phyloP scores from a whole-genome alignment of 305 asterid species.

The Fraxinus greggii region DNA sequence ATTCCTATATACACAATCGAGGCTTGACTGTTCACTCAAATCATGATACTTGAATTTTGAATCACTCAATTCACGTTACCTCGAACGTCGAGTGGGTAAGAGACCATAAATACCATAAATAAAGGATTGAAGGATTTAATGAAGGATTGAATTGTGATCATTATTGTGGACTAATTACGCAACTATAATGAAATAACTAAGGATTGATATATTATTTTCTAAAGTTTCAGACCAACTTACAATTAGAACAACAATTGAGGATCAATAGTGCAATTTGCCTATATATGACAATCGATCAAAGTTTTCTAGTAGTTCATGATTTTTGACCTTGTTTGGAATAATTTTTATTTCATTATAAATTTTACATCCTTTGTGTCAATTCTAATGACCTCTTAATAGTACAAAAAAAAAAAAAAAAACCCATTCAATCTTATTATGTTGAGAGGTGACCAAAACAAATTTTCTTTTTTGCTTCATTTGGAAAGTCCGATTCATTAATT shows the following conservation, averaged over 20 bases:
- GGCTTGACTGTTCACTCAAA: not conserved
- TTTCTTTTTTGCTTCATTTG: not conserved
- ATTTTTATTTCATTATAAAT: not conserved
- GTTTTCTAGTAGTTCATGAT: not conserved
- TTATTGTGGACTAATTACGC: not conserved
- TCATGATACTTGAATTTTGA: no score
- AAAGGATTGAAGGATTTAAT: no score
- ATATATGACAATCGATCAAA: not conserved
- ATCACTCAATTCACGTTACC: not conserved
- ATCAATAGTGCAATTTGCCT: no score
- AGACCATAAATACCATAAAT: not conserved
- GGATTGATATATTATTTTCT: not conserved
- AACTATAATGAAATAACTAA: no score
- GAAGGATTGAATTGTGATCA: no score
- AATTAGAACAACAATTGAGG: not conserved
- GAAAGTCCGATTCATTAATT: not conserved
- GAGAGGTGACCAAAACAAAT: not conserved
- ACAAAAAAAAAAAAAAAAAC: no score
- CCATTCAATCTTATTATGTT: not conserved
- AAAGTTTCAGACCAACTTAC: not conserved
- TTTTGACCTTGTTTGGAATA: not conserved
- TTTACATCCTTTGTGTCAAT: not conserved
- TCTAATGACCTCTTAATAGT: not conserved
- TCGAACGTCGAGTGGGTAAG: not conserved
- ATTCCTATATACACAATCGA: not conserved